Base-by-base conservation (phyloP, 306 rosid genomes). In the Casuarina equisetifolia region DNA sequence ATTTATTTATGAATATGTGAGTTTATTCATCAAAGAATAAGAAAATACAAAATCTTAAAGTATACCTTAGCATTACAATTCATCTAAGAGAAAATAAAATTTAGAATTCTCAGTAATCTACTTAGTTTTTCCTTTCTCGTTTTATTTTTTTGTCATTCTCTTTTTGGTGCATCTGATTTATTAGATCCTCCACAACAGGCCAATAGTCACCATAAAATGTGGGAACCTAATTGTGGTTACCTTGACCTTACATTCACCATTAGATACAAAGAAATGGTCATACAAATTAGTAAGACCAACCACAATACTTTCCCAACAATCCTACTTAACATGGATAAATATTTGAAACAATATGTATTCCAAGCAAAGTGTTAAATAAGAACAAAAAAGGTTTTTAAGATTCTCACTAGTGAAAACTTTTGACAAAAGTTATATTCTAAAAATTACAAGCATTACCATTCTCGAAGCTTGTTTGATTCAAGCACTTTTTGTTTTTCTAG, bases 401-500 rank as follows among this genome's bases (percentile, higher is more conserved):
- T 40, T 53, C 35, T 52, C 35, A 59, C 45, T 79, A 69, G n/a
- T 35, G 64, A 45, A 19, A 75, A 62, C 6, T 50, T 79, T 62
- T 43, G 49, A 80, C 50, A 64, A 63, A 25, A 64, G 7, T 71
- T 76, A 72, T 68, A 25, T 43, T 39, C 40, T 53, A 16, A 55
- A 74, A 76, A 49, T 36, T 75, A 50, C 19, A 62, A 76, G 45
- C 80, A 88, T 89, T 81, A 95, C 99, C 99, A 96, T 85, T 96
- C 98, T 66, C 99, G 92, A 43, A 96, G 98, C 89, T 96, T 96
- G 79, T 96, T 98, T 62, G 99, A 96, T 90, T 92, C 92, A 48
- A 97, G 99, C 59, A 98, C 92, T 87, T 96, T 96, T 85, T 96
- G 98, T 81, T 92, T 96, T 85, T 96, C 99, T 1, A 98, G 99